Evolutionary conservation across 1,139 yeast genomes (phyloP).

Genomic region (Sugiyamaella sp.): DNA sequence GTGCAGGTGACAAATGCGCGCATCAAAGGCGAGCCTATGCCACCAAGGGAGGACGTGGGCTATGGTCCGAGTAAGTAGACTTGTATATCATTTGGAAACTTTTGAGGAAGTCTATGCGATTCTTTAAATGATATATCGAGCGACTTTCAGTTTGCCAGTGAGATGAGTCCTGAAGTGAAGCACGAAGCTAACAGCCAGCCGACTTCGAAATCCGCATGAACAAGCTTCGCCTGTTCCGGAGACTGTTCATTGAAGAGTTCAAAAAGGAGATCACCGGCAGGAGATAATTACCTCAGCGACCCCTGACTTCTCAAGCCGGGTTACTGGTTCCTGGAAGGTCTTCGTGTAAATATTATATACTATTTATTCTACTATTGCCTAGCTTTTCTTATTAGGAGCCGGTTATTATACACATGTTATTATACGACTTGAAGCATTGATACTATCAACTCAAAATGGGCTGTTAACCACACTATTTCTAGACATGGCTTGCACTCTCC

Average conservation of each 20-base stretch:
- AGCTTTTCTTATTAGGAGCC: neutral
- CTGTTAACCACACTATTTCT: conserved; percentile 41
- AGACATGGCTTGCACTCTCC: conserved; percentile 35
- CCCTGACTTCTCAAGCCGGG: too few relatives aligned
- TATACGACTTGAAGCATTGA: too few relatives aligned
- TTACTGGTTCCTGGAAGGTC: too few relatives aligned
- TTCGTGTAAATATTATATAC: neutral
- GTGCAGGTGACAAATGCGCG: conserved; percentile 71
- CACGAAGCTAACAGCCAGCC: conserved; percentile 14
- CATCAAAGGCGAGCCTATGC: conserved; percentile 44
- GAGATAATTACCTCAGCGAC: neutral
- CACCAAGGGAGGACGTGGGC: conserved; percentile 33
- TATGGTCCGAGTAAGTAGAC: conserved; percentile 25
- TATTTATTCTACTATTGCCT: neutral
- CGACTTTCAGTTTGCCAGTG: too few relatives aligned
- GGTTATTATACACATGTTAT: neutral
- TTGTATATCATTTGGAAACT: too few relatives aligned
- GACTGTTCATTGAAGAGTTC: conserved; percentile 67
- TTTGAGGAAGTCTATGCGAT: too few relatives aligned
- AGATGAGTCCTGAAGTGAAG: too few relatives aligned
- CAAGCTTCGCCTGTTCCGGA: conserved; percentile 61
- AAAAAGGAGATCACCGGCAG: conserved; percentile 42
- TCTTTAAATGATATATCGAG: too few relatives aligned
- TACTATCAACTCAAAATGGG: conserved; percentile 37
- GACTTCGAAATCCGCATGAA: conserved; percentile 32